Conservation (phyloP, 2,329 filamentous ascomycete species). For the Neodidymelliopsis sp. region DNA sequence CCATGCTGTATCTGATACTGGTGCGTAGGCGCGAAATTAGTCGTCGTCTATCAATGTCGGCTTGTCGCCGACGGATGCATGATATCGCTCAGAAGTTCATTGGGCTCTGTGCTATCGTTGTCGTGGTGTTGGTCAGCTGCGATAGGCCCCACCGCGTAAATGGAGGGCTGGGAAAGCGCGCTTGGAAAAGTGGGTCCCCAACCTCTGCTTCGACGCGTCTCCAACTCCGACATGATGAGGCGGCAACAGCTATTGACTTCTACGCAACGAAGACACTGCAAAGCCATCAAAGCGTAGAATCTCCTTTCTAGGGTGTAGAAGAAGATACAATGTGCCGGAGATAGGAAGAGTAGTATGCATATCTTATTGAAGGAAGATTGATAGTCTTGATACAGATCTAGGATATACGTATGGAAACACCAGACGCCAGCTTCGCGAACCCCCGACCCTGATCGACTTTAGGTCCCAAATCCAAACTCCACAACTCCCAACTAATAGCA, state of each 20-base stretch:
- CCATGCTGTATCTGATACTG: conserved; percentile 1
- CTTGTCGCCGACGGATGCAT: conserved; percentile 1
- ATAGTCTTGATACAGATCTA: no score
- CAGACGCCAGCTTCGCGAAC: neutral
- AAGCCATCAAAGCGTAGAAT: no score
- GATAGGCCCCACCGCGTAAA: neutral
- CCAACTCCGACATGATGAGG: neutral
- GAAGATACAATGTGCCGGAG: no score
- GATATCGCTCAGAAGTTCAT: conserved; percentile 1
- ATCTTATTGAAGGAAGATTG: no score
- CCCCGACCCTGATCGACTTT: no score
- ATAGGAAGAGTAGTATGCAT: no score
- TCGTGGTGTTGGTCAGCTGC: no score
- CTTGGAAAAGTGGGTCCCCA: conserved; percentile 3
- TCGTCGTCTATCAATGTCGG: neutral
- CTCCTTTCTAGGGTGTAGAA: no score
- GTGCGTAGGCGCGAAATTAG: neutral
- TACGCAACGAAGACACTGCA: no score
- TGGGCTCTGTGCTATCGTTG: neutral
- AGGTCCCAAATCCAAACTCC: neutral
- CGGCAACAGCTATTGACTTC: no score
- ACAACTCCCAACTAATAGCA: neutral
- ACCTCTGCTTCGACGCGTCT: neutral
- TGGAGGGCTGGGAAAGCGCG: conserved; percentile 3
- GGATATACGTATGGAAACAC: neutral